Base-by-base conservation (phyloP, 202 grass and related monocot genomes). In the Tripidium arundinaceum region DNA sequence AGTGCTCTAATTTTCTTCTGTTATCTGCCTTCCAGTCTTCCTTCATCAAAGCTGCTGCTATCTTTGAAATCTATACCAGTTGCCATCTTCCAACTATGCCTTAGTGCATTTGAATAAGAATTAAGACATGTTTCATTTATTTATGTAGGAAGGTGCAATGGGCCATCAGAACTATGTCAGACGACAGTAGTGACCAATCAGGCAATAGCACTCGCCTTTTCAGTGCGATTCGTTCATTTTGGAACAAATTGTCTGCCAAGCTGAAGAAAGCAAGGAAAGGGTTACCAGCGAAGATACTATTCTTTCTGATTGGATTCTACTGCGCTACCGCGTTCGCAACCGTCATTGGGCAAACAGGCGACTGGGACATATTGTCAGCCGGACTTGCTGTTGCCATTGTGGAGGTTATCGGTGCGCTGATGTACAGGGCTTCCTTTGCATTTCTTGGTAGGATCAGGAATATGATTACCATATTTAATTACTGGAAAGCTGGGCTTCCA, bases 361-460 rank as follows among this genome's bases (percentile, higher is more conserved):
- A 97, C 65, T 97, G 94, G 94, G 94, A 97, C 83, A 97, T 97
- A 84, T 59, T 97, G 80, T 97, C 94, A 4, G 91, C 94, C 0
- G 94, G 94, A 4, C 87, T 94, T 14, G 94, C 94, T 14, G 94
- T 94, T 57, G 94, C 89, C 25, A 55, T 94, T 55, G 94, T 97
- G 27, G 91, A 94, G 76, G 89, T 72, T 64, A 94, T 97, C 24
- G 94, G 89, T 13, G 91, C 89, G 26, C 81, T 97, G 25, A 97
- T 97, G 94, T 97, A 97, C 63, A 87, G 72, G 68, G 85, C 87
- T 40, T 94, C 91, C 1, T 84, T 87, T 80, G 45, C 79, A 7
- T 70, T 89, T 72, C n/a, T 94, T 66, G 84, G 89, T 76, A 92
- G 81, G 86, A 89, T 93, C 25, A 92, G 65, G 76, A 86, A 80